Evolutionary conservation across 2,329 filamentous ascomycete genomes (phyloP).

Genomic region (Aspergillus arachidicola): DNA sequence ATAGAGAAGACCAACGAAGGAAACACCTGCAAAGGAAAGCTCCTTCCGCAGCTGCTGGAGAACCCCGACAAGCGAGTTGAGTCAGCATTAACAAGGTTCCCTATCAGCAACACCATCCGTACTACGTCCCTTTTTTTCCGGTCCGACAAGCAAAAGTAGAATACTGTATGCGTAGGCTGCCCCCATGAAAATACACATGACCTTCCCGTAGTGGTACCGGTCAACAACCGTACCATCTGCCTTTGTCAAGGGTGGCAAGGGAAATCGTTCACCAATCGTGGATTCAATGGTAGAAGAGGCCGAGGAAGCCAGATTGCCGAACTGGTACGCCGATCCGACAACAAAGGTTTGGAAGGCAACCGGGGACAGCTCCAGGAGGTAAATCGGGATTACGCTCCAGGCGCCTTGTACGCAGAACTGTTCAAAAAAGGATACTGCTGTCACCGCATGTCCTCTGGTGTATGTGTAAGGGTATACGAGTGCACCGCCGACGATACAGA

Average conservation of each 20-base stretch:
- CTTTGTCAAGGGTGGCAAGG: conserved; percentile 57
- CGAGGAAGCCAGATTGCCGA: conserved; percentile 63
- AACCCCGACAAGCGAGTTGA: no score
- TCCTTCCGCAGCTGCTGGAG: no score
- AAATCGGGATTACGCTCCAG: conserved; percentile 74
- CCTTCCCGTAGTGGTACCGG: conserved; percentile 75
- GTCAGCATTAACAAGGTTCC: no score
- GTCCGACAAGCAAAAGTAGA: conserved; percentile 50
- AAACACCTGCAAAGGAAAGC: no score
- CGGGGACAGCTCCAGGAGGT: conserved; percentile 66
- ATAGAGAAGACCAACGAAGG: no score
- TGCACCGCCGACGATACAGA: conserved; percentile 68
- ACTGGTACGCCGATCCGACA: conserved; percentile 65
- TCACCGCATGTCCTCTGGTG: conserved; percentile 62
- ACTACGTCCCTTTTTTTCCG: conserved; percentile 47
- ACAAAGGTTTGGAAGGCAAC: conserved; percentile 64
- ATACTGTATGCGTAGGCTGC: conserved; percentile 71
- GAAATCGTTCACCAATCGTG: conserved; percentile 73
- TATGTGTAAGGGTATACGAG: conserved; percentile 84
- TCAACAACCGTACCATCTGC: conserved; percentile 42
- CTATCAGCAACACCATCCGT: no score
- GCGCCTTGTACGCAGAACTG: conserved; percentile 78
- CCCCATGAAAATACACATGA: conserved; percentile 90
- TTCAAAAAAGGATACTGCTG: conserved; percentile 81
- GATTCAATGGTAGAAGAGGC: conserved; percentile 75